phyloP scores from a whole-genome alignment of 1,284 basidiomycete species.

The Apiotrichum akiyoshidainum region DNA sequence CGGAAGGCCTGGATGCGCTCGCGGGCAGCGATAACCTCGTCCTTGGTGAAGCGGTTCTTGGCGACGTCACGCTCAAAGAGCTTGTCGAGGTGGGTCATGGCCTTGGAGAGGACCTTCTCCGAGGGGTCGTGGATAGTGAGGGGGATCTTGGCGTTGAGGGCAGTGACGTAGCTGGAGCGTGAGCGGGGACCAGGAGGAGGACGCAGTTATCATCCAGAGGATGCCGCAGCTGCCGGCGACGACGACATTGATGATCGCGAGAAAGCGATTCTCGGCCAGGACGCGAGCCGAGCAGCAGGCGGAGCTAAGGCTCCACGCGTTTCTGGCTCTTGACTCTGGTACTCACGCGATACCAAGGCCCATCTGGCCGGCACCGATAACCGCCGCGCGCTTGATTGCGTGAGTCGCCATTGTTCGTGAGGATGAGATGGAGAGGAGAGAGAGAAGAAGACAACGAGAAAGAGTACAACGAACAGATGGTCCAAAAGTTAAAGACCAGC shows the following conservation, averaged over 20 bases:
- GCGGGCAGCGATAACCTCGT: conserved; percentile 69
- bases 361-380: conserved; percentile 50
- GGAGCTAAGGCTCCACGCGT: background rate
- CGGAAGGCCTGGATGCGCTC: conserved; percentile 62
- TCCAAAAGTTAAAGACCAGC: too few species aligned
- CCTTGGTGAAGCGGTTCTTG: conserved; percentile 71
- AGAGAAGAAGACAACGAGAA: background rate
- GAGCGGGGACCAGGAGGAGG: background rate
- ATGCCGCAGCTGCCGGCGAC: too few species aligned
- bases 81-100: conserved; percentile 55
- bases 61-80: conserved; percentile 82
- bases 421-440: background rate
- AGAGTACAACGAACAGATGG: too few species aligned
- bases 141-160: conserved; percentile 40
- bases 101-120: conserved; percentile 32
- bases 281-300: too few species aligned
- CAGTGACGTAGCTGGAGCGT: conserved; percentile 39
- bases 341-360: conserved; percentile 48
- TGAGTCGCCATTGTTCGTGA: conserved; percentile 8
- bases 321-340: too few species aligned
- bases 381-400: conserved; percentile 35
- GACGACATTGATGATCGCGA: too few species aligned
- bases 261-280: too few species aligned
- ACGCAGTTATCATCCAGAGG: too few species aligned
- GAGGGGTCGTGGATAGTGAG: conserved; percentile 44